Evolutionary conservation across 1,284 basidiomycete species (phyloP), one percentile per base, ranked within the genome.

Genomic region (Porogramme epimiltina): DNA sequence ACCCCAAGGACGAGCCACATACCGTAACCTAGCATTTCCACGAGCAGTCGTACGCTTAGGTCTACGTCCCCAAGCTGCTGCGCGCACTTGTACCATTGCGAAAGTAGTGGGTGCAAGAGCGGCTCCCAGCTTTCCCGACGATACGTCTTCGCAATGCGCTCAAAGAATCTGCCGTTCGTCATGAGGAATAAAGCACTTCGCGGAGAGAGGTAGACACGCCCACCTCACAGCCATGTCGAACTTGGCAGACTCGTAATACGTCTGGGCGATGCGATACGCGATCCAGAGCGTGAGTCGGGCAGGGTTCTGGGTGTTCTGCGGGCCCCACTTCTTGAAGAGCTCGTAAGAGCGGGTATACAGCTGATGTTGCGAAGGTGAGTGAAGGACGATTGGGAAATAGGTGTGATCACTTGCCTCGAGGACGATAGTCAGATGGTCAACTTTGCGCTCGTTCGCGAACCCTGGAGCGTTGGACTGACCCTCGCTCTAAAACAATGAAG

Each of bases 301-400:
- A 55, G 89, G 84, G 28, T 74, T 76, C 28, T 76, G 73, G 11
- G 49, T 49, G 47, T 59, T 78, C 50, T 66, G 66, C 40, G 79
- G 69, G 34, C 73, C 76, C 62, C 88, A 79, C 58, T 84, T 87
- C 71, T 94, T 95, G 75, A 96, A 93, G 10, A 93, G 68, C 59
- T 95, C 89, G 66, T 96, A 95, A 1, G 95, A 80, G 65, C 94
- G 92, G 1, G 91, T 95, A 63, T 93, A 94, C 1, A 97, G 78
- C 90, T 94, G 33, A 19, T 31, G 36, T 16, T 56, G 42, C 22
- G 39, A 33, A 18, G 2, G 18, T 25, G 10, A 45, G 28, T 37
- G 15, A 36, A 15, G 24, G 18, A 23, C 15, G 18, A 24, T 40
- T 40, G 22, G 19, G 15, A 19, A 31, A 28, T n/a, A 22, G 9